Conservation (phyloP, 768 basidiomycete genomes). For the Suillus paluster region DNA sequence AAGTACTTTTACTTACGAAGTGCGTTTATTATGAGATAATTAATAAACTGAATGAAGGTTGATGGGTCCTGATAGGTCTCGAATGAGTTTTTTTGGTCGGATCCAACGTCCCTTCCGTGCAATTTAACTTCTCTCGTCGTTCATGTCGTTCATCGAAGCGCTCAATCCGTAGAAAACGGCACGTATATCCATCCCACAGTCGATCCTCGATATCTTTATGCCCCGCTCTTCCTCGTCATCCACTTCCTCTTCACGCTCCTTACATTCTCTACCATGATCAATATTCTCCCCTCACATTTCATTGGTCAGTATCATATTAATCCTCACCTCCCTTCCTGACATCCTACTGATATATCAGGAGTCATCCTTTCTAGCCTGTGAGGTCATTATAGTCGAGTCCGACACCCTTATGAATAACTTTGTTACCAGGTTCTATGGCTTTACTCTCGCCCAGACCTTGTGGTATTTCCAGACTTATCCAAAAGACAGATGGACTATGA, state of each 20-base stretch:
- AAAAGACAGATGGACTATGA: constrained; percentile 34
- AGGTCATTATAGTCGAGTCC: constrained; percentile 8
- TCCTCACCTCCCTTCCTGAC: neutral
- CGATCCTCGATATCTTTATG: constrained; percentile 13
- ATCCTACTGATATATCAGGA: constrained; percentile 24
- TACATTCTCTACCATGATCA: constrained; percentile 25
- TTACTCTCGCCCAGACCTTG: constrained; percentile 40
- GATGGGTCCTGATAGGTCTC: neutral
- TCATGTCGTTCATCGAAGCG: constrained; percentile 34
- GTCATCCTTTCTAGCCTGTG: constrained; percentile 38
- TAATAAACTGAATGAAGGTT: neutral
- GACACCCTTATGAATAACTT: neutral
- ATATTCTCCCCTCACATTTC: constrained; percentile 26
- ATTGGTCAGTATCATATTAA: constrained; percentile 21
- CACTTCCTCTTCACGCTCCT: constrained; percentile 4
- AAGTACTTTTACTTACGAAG: too few species aligned
- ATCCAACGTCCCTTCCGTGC: neutral
- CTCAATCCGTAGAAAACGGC: constrained; percentile 37
- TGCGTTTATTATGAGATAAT: neutral
- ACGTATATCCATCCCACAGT: constrained; percentile 20
- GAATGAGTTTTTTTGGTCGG: neutral
- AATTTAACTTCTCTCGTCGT: constrained; percentile 23
- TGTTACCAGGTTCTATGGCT: constrained; percentile 35
- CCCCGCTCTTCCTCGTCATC: constrained; percentile 1
- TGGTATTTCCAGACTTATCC: constrained; percentile 37